Evolutionary conservation across 1,139 yeast species (phyloP), one percentile per base, ranked within the genome.

Genomic region (Sugiyamaella pinicola): DNA sequence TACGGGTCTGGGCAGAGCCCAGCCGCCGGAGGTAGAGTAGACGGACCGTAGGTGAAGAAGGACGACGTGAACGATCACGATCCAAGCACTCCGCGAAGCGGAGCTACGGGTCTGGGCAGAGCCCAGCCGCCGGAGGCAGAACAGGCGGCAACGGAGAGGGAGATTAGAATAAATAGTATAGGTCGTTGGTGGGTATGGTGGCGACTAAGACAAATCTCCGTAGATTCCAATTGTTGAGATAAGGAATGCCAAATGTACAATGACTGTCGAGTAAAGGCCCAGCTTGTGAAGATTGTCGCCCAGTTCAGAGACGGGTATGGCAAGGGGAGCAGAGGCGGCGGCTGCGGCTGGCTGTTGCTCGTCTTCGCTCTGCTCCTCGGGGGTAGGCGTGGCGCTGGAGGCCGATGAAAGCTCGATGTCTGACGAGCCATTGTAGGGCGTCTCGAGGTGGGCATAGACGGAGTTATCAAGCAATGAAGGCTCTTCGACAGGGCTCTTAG

Each of bases 201-300:
- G n/a, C n/a, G 15, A n/a, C 24, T 42, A 42, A 31, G 47, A 42
- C 55, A 62, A 47, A 51, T 64, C 69, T 12, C 69, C 69, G 46
- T 64, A 64, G 51, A 65, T 63, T n/a, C 69, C 69, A 24, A 65
- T 59, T 9, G 67, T 61, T 26, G 61, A 55, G 28, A 62, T 55
- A 40, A 64, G 50, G 45, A 65, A 65, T 10, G 64, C 67, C 19
- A 60, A 24, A 9, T 58, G 55, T n/a, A 55, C 46, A 31, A 62
- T 49, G 8, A 56, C 56, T 2, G 64, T 52, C 4, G 64, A 56
- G 31, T 42, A 52, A 19, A 42, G 18, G n/a, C 42, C 41, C 38
- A 47, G 40, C 12, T 44, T 39, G 21, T 41, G 37, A 12, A 51
- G 41, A 10, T 43, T 37, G 15, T 15, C 28, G 8, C 28, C 29